Evolutionary conservation across 495 filamentous ascomycete genomes (phyloP).

Genomic region (Melanomma pulvis-pyrius): DNA sequence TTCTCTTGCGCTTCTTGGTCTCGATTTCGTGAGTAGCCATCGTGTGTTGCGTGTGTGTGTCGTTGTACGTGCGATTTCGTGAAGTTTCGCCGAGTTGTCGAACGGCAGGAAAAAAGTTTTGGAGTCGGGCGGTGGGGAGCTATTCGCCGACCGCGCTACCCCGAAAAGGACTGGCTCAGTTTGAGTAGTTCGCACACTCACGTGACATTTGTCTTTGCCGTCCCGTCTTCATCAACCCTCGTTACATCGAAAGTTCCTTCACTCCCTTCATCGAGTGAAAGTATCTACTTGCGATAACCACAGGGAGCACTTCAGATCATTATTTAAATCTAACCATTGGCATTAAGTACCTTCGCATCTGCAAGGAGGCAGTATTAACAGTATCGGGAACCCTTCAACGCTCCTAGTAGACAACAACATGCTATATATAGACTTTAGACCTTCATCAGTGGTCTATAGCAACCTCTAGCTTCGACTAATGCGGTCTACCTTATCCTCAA

Average conservation of each 20-base stretch:
- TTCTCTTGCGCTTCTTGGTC: conserved; percentile 44
- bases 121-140: neutral
- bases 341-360: too few relatives aligned
- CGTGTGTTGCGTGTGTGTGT: conserved; percentile 3
- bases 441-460: too few relatives aligned
- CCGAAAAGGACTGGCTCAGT: neutral
- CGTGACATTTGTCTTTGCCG: neutral
- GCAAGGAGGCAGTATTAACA: too few relatives aligned
- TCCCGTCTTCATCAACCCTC: neutral
- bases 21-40: conserved; percentile 38
- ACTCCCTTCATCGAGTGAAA: too few relatives aligned
- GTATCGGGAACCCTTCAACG: too few relatives aligned
- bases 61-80: neutral
- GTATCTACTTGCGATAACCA: too few relatives aligned
- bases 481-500: neutral
- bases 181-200: neutral
- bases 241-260: too few relatives aligned
- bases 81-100: neutral
- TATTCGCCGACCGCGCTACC: neutral
- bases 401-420: too few relatives aligned
- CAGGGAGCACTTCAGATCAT: too few relatives aligned
- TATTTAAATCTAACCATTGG: too few relatives aligned
- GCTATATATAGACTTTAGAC: too few relatives aligned
- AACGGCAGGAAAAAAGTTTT: neutral
- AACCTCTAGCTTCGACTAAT: too few relatives aligned